Evolutionary conservation across 192 early-diverging fungal species (phyloP), one percentile per base, ranked within the genome.

Genomic region (Funneliformis mosseae): DNA sequence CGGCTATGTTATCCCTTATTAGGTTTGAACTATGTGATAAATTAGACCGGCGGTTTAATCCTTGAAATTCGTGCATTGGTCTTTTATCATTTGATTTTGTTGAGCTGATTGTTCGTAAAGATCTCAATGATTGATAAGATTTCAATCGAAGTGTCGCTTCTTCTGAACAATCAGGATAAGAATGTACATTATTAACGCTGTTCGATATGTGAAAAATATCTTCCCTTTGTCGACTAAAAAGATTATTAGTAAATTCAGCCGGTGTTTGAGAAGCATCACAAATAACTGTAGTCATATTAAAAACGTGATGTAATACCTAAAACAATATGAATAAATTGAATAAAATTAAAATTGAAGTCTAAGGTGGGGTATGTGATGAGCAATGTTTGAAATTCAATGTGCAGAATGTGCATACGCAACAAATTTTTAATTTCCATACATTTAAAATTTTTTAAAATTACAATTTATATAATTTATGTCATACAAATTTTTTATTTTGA

Each of bases 11-110:
- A 48, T 68, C 77, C 69, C 23, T 48, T 33, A 39, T 8, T 28
- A 8, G 14, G 28, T 23, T 67, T 23, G 77, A 45, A 16, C 25
- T 38, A 45, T 78, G 23, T 27, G 77, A 78, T 10, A 62, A 69
- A 78, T 78, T 78, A 39, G 77, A 78, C 25, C 43, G 63, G 5
- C 77, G 77, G 21, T 48, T 78, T 66, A 12, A 39, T 48, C n/a
- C 27, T 69, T 69, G 46, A 46, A 21, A 25, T 45, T 78, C 64
- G 7, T 7, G 21, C 7, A 27, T 62, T 10, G 4, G 28, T n/a
- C 10, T 25, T 76, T 76, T 50, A 39, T 76, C 59, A 76, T 33
- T 18, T 38, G 67, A 67, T 18, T 55, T 68, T 69, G 66, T 78
- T 38, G 77, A 78, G n/a, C 64, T 78, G 12, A 45, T 41, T 25